These are phyloP conservation scores for Saccharomycopsis schoenii DNA, from an alignment of 805 yeast genomes.

Conservation along the genomic window DNA sequence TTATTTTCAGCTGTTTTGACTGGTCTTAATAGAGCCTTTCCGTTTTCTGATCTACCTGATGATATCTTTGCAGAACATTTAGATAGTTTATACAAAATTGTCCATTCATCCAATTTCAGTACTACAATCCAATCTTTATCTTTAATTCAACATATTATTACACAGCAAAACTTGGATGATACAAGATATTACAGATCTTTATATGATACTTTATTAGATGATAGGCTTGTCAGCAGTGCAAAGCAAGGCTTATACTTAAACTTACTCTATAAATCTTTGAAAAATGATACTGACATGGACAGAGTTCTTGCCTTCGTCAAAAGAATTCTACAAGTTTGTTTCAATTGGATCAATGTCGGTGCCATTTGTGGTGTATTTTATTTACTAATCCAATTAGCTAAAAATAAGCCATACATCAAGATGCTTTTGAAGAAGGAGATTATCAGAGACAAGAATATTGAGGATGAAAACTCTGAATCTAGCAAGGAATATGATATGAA, in stretches of 20 bases:
- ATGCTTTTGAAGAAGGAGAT: constrained; percentile 51
- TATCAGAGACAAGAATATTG: constrained; percentile 21
- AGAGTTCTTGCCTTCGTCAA: constrained; percentile 86
- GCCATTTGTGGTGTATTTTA: constrained; percentile 76
- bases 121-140: constrained; percentile 89
- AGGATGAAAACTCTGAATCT: constrained; percentile 19
- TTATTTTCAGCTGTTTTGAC: constrained; percentile 85
- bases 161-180: constrained; percentile 43
- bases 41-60: constrained; percentile 69
- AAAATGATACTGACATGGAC: constrained; percentile 49
- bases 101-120: constrained; percentile 89
- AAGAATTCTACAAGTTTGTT: constrained; percentile 76
- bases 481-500: constrained; percentile 56
- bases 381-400: constrained; percentile 59
- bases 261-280: constrained; percentile 72
- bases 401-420: constrained; percentile 53
- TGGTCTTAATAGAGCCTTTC: constrained; percentile 93
- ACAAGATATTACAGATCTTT: constrained; percentile 79
- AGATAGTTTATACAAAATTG: constrained; percentile 76
- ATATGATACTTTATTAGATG: constrained; percentile 82
- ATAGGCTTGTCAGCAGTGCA: constrained; percentile 73
- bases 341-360: constrained; percentile 82
- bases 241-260: constrained; percentile 90
- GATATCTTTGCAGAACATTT: constrained; percentile 67
- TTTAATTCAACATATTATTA: constrained; percentile 70